phyloP scores from a whole-genome alignment of 1,284 basidiomycete species.

The Irpex rosettiformis region DNA sequence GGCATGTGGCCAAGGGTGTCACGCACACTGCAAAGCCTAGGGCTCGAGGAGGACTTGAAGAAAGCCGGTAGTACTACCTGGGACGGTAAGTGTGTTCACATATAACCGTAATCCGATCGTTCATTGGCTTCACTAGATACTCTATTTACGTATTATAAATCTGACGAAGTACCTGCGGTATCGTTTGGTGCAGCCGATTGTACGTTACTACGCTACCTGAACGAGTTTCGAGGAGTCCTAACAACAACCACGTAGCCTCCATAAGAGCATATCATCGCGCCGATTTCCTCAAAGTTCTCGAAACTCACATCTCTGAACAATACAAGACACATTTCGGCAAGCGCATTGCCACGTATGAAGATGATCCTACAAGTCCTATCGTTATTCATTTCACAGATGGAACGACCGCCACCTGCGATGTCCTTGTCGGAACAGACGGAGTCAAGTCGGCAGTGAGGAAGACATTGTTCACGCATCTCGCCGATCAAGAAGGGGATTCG shows the following conservation, averaged over 20 bases:
- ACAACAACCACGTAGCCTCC: neutral
- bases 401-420: conserved; percentile 41
- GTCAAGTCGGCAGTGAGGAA: conserved; percentile 17
- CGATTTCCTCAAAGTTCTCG: conserved; percentile 37
- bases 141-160: neutral
- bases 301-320: conserved; percentile 30
- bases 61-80: conserved; percentile 6
- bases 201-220: no score
- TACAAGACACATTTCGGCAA: conserved; percentile 37
- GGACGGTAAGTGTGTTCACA: no score
- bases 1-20: conserved; percentile 26
- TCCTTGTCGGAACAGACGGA: conserved; percentile 54
- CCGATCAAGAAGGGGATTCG: conserved; percentile 4
- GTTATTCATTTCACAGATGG: conserved; percentile 37
- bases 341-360: conserved; percentile 32
- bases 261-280: neutral
- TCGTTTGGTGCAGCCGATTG: neutral
- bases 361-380: conserved; percentile 13
- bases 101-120: no score
- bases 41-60: conserved; percentile 19
- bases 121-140: no score
- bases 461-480: conserved; percentile 24
- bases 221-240: no score
- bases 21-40: conserved; percentile 20
- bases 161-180: neutral